Percentiles rank a stretch among this genome's conserved stretches.
Conservation (phyloP, 352 stramenopile species). For the Globisporangium solare region DNA sequence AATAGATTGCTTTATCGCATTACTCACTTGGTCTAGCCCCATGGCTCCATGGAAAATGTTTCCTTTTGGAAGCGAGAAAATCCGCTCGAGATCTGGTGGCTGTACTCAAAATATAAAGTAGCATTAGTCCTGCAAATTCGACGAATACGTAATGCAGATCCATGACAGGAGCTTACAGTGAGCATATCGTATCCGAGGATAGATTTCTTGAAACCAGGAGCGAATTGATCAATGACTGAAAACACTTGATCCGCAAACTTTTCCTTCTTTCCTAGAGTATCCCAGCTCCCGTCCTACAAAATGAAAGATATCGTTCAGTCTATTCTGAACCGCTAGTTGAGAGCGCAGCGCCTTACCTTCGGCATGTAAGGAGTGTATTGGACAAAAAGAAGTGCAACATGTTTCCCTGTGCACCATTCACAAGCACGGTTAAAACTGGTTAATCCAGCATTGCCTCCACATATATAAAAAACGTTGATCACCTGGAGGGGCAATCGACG, state of each 20-base stretch:
- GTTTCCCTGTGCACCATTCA: conserved; percentile 48
- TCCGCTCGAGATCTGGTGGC: conserved; percentile 80
- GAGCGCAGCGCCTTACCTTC: conserved; percentile 28
- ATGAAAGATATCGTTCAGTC: neutral
- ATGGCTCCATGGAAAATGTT: conserved; percentile 92
- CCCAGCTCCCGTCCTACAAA: conserved; percentile 67
- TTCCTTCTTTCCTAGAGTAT: conserved; percentile 70
- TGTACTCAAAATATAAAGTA: conserved; percentile 13
- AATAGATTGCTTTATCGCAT: neutral
- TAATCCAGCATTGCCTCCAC: neutral
- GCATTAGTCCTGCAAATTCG: neutral
- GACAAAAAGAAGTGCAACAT: conserved; percentile 88
- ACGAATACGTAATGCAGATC: neutral
- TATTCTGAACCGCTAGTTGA: too few species aligned
- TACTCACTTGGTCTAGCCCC: conserved; percentile 76
- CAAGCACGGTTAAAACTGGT: neutral
- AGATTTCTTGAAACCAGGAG: conserved; percentile 79
- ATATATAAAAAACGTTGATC: neutral
- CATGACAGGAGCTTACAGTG: conserved; percentile 30
- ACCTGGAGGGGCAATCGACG: conserved; percentile 70
- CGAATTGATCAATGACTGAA: conserved; percentile 83
- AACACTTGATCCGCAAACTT: conserved; percentile 82
- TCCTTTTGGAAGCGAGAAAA: conserved; percentile 83
- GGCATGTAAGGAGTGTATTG: conserved; percentile 89
- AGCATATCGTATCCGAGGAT: conserved; percentile 86